Evolutionary conservation across 2,329 filamentous ascomycete species (phyloP).

Genomic region (Apiospora pterosperma): DNA sequence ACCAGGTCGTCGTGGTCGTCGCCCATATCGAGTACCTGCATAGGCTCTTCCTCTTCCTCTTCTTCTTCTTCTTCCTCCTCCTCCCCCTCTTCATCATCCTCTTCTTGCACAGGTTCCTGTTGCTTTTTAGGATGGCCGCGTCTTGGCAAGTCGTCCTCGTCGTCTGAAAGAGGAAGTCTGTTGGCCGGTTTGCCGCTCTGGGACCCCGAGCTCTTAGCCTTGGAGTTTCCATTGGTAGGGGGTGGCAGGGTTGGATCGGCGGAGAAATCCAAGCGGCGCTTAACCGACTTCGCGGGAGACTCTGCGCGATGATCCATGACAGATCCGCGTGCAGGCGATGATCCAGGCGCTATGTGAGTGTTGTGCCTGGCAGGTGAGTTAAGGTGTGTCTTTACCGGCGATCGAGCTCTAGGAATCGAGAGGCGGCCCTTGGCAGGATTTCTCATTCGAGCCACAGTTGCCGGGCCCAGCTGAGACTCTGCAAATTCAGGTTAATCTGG

Average conservation of each 20-base stretch:
- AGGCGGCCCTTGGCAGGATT: conserved; percentile 39
- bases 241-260: conserved; percentile 18
- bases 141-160: conserved; percentile 25
- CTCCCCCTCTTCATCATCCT: conserved; percentile 20
- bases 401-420: conserved; percentile 47
- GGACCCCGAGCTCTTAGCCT: conserved; percentile 21
- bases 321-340: conserved; percentile 44
- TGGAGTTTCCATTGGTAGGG: conserved; percentile 17
- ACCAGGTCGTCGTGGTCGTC: not conserved
- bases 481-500: conserved; percentile 16
- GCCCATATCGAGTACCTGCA: conserved; percentile 14
- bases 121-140: conserved; percentile 20
- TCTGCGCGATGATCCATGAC: conserved; percentile 14
- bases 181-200: conserved; percentile 18
- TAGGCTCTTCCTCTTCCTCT: conserved; percentile 5
- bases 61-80: conserved; percentile 14
- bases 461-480: conserved; percentile 53
- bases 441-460: conserved; percentile 48
- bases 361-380: conserved; percentile 60
- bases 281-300: conserved; percentile 38
- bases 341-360: conserved; percentile 52
- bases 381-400: conserved; percentile 62
- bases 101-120: conserved; percentile 12
- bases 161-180: conserved; percentile 18
- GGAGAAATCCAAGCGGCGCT: conserved; percentile 52